Evolutionary conservation across 148 eudicot species (phyloP).

Genomic region (Rheum nobile): DNA sequence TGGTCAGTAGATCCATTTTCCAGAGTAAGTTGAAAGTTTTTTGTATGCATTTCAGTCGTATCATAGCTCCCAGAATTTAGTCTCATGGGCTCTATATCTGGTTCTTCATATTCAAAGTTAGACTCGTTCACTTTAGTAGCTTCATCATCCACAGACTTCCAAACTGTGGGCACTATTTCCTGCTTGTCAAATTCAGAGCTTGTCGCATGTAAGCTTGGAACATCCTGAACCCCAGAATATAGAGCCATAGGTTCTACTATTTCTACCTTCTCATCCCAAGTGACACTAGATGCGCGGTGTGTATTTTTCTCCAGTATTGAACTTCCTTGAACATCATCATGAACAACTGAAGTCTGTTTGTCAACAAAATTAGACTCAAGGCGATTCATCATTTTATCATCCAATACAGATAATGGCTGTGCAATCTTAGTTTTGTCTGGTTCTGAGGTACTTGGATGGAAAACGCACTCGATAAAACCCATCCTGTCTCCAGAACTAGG

Average conservation of each 20-base stretch:
- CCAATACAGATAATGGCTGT: slow-evolving; percentile 24
- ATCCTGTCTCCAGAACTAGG: slow-evolving; percentile 40
- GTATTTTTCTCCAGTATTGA: slow-evolving; percentile 25
- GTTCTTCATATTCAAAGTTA: neutral
- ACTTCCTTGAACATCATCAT: slow-evolving; percentile 19
- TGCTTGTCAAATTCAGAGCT: slow-evolving; percentile 17
- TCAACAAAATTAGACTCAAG: slow-evolving; percentile 18
- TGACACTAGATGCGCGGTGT: slow-evolving; percentile 31
- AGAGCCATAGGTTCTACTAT: slow-evolving; percentile 25
- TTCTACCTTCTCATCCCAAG: slow-evolving; percentile 75
- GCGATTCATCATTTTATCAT: slow-evolving; percentile 16
- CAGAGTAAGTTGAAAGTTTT: neutral
- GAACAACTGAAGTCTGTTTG: neutral
- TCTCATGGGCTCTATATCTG: neutral
- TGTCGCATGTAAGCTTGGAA: slow-evolving; percentile 14
- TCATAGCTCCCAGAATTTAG: neutral
- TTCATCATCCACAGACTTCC: neutral
- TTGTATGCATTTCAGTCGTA: neutral
- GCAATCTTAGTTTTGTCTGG: slow-evolving; percentile 27
- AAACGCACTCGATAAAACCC: slow-evolving; percentile 35
- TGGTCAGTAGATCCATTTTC: neutral
- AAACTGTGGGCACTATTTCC: slow-evolving; percentile 9
- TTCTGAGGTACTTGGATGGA: slow-evolving; percentile 33
- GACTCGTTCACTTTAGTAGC: neutral
- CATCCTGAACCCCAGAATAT: slow-evolving; percentile 22